These are phyloP conservation scores for Wickerhamiella brachini DNA, from an alignment of 805 yeast genomes.

Conservation along the genomic window DNA sequence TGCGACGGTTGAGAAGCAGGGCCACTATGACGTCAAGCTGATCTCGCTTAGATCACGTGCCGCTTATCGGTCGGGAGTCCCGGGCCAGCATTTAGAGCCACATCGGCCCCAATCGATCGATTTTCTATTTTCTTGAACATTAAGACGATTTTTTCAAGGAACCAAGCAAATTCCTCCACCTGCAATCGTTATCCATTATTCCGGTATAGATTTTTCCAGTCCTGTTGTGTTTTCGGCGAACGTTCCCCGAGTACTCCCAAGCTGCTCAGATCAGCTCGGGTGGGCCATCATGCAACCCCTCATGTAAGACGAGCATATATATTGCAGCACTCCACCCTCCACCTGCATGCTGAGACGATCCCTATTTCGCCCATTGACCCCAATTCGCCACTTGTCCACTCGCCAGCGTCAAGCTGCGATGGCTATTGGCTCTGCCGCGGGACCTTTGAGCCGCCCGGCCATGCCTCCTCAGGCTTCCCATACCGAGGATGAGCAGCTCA, in stretches of 20 bases:
- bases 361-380: neutral
- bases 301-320: neutral
- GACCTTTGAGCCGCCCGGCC: neutral
- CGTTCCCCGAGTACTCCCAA: constrained; percentile 1
- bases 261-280: neutral
- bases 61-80: neutral
- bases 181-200: neutral
- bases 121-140: no score
- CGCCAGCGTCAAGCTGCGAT: constrained; percentile 15
- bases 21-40: neutral
- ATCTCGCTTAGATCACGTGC: neutral
- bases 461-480: neutral
- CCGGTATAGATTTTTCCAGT: neutral
- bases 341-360: neutral
- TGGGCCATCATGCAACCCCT: neutral
- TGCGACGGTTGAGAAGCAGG: no score
- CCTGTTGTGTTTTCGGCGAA: neutral
- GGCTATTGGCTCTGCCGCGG: constrained; percentile 3
- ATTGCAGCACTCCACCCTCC: neutral
- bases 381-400: constrained; percentile 12
- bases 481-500: constrained; percentile 1
- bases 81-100: neutral
- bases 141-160: no score
- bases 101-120: neutral
- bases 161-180: neutral